These are phyloP conservation scores for Debaryomyces fabryi DNA, from an alignment of 1,139 yeast species.

Conservation along the genomic window DNA sequence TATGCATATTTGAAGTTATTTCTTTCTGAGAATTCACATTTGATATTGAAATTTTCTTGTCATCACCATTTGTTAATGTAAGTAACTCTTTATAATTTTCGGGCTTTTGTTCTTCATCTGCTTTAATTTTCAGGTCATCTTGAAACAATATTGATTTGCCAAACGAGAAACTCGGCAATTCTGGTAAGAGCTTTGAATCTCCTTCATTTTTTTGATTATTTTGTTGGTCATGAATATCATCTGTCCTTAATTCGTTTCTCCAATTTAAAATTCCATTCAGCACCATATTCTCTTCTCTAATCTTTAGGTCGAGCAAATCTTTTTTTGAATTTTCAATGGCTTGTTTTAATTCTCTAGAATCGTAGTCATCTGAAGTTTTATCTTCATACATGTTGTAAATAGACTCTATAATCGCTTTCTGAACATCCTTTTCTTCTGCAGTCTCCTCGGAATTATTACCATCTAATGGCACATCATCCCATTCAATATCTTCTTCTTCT, in stretches of 20 bases:
- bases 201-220: constrained; percentile 1
- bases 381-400: constrained; percentile 36
- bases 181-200: constrained; percentile 1
- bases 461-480: constrained; percentile 59
- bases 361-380: constrained; percentile 16
- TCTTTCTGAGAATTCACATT: background rate
- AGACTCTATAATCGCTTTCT: constrained; percentile 40
- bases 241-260: background rate
- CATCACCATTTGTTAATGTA: background rate
- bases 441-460: constrained; percentile 24
- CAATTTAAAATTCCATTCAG: constrained; percentile 8
- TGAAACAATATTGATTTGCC: constrained; percentile 8
- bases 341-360: constrained; percentile 41
- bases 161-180: constrained; percentile 5
- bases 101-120: constrained; percentile 1
- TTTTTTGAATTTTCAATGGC: constrained; percentile 52
- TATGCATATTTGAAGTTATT: background rate
- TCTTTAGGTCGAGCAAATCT: constrained; percentile 29
- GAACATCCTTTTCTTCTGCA: constrained; percentile 33
- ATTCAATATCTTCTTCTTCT: constrained; percentile 51
- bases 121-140: constrained; percentile 3
- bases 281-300: constrained; percentile 20
- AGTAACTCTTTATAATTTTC: background rate
- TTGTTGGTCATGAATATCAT: background rate
- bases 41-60: background rate